Evolutionary conservation across 129 eudicot genomes (phyloP), one percentile per base, ranked within the genome.

Genomic region (Artemisia tridentata): DNA sequence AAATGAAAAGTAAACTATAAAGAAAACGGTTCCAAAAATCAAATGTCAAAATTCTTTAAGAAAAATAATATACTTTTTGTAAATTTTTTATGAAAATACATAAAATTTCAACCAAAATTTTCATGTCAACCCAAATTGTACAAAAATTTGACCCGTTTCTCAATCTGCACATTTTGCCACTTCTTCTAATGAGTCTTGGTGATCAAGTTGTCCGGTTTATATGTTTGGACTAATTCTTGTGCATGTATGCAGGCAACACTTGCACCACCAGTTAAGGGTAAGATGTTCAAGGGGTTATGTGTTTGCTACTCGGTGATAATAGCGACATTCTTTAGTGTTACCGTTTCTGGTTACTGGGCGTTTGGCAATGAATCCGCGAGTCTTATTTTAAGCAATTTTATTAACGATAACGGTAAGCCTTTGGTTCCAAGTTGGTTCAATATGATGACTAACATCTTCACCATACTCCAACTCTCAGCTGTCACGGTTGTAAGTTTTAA

Each of bases 221-320:
- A 12, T 20, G 25, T n/a, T 65, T 55, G 9, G 27, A 57, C 73
- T 64, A 20, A 52, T 45, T 64, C 4, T 29, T 13, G 1, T 31
- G 5, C 31, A 14, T 19, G 18, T 38, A 47, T 85, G 53, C 38
- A 92, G 98, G 98, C 98, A 38, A 93, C 98, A 45, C 50, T 92
- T 60, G 98, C 96, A 13, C 92, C 98, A 20, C 98, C 98, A 8
- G 95, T 93, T 64, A 85, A 81, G 77, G 98, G 98, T 50, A 92
- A 92, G 82, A 92, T 92, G 98, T 92, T 92, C 74, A 92, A 89
- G 73, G 98, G 96, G 52, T 72, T 93, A 11, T 81, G 87, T 27
- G 69, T 93, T 64, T 93, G 98, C 80, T 93, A 93, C 66, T 63
- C 90, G 4, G 86, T 85, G 20, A 78, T 89, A 23, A 74, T 49